phyloP scores from a whole-genome alignment of 371 early-diverging fungal species.

The Apophysomyces ossiformis region DNA sequence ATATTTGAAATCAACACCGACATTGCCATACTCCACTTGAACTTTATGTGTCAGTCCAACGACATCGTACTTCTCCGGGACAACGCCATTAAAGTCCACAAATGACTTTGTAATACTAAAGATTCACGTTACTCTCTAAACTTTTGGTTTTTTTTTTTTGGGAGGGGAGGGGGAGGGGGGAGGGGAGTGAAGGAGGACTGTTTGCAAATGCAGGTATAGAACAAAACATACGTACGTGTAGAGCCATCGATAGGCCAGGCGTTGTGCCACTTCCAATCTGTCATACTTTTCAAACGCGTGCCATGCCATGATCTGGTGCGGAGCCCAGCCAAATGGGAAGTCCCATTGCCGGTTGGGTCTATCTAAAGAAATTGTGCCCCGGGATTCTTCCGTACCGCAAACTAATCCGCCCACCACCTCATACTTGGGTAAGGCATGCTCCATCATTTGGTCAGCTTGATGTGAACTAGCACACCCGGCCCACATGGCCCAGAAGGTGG shows the following conservation, averaged over 20 bases:
- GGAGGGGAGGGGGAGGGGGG: too few relatives aligned
- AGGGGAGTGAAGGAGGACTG: too few relatives aligned
- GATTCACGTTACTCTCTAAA: background rate
- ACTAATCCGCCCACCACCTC: constrained; percentile 86
- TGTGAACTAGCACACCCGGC: constrained; percentile 61
- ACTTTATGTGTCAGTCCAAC: constrained; percentile 90
- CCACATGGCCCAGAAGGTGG: constrained; percentile 75
- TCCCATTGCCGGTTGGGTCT: constrained; percentile 96
- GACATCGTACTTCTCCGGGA: constrained; percentile 97
- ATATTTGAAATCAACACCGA: constrained; percentile 93
- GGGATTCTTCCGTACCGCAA: constrained; percentile 80
- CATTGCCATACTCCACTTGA: constrained; percentile 95
- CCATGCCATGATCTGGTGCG: constrained; percentile 96
- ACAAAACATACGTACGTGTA: constrained; percentile 54
- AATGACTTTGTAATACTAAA: constrained; percentile 85
- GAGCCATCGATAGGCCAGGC: constrained; percentile 92
- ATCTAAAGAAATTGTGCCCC: constrained; percentile 71
- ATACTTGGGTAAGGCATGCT: constrained; percentile 58
- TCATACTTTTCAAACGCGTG: constrained; percentile 82
- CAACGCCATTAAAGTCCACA: constrained; percentile 97
- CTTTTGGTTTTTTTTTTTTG: constrained; percentile 19
- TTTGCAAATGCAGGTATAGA: too few relatives aligned
- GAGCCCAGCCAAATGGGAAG: constrained; percentile 93
- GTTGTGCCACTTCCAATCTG: constrained; percentile 67
- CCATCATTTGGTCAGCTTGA: constrained; percentile 60